Evolutionary conservation across 2,329 filamentous ascomycete genomes (phyloP), one percentile per base, ranked within the genome.

Genomic region (Pseudogymnoascus sp.): DNA sequence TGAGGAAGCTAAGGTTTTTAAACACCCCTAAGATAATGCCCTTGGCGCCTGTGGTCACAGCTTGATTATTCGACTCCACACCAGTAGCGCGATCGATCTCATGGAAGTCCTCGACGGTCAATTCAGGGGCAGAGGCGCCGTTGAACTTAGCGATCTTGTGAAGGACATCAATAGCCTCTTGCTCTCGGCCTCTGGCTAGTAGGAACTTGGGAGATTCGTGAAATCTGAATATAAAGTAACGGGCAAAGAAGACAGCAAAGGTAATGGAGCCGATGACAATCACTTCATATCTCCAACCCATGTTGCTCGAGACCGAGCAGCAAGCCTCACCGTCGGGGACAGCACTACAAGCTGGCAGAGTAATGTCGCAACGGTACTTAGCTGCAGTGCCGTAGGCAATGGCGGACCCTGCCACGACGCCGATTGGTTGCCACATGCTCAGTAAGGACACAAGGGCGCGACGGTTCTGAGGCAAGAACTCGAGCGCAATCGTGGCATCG

Each of bases 231-330:
- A 80, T 74, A 6, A 80, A 70, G 65, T 82, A 83, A n/a, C 83
- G 81, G 12, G 80, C 66, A 33, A 80, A 65, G 63, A 83, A 85
- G 74, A 84, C 81, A 45, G 80, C 65, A 62, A 85, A 74, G 0
- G 82, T 78, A 10, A 84, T 74, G 0, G 76, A 79, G 6, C 83
- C 83, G 72, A 85, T 79, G 6, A 76, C 73, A 61, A 83, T 77
- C 66, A 83, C 72, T 43, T 82, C 81, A 68, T 84, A 85, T 39
- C 83, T 72, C 83, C 83, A 86, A 2, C 83, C 83, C 76, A 82
- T 81, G 65, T 86, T 85, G 60, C 78, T 70, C 26, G 67, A 37
- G 49, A 68, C 70, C 2, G 71, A 66, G 60, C 74, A 76, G 65
- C 73, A 75, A 14, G 67, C 62, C 39, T 60, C 63, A 6, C 68